Percentiles rank a stretch among this genome's conserved stretches.
These are phyloP conservation scores for Eucalyptus polybractea DNA, from an alignment of 345 rosid genomes.

Conservation along the genomic window DNA sequence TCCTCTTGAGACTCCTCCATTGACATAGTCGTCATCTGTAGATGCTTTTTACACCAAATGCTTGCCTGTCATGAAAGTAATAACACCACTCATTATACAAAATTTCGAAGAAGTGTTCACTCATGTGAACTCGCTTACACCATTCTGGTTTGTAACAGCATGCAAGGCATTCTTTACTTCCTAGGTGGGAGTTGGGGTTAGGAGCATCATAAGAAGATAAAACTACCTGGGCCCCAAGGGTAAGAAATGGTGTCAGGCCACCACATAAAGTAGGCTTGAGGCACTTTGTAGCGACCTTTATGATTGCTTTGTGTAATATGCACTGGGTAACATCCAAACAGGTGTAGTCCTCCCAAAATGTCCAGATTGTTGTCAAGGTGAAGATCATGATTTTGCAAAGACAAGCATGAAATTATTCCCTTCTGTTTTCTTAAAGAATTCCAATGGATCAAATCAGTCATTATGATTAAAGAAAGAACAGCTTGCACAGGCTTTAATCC, in stretches of 20 bases:
- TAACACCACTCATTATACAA: not conserved
- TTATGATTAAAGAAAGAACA: not conserved
- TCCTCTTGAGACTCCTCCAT: conserved; percentile 78
- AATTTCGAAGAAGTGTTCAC: not conserved
- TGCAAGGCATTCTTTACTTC: not conserved
- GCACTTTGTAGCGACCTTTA: conserved; percentile 47
- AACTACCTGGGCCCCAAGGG: conserved; percentile 56
- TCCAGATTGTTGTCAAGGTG: conserved; percentile 40
- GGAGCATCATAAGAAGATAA: not conserved
- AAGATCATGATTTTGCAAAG: not conserved
- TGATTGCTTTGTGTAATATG: conserved; percentile 51
- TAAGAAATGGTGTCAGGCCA: conserved; percentile 27
- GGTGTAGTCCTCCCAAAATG: conserved; percentile 78
- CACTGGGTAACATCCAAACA: conserved; percentile 87
- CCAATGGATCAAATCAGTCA: not conserved
- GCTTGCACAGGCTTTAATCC: not conserved
- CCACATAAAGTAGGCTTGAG: conserved; percentile 29
- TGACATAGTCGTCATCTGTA: conserved; percentile 75
- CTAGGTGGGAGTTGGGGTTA: not conserved
- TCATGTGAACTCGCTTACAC: not conserved
- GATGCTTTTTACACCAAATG: conserved; percentile 78
- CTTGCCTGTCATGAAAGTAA: conserved; percentile 31
- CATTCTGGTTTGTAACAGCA: not conserved
- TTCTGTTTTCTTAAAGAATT: not conserved
- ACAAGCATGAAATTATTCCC: not conserved